Percentiles rank a stretch among this genome's conserved stretches.
These are phyloP conservation scores for Scheffersomyces quercinus DNA, from an alignment of 1,139 yeast genomes.

Conservation along the genomic window DNA sequence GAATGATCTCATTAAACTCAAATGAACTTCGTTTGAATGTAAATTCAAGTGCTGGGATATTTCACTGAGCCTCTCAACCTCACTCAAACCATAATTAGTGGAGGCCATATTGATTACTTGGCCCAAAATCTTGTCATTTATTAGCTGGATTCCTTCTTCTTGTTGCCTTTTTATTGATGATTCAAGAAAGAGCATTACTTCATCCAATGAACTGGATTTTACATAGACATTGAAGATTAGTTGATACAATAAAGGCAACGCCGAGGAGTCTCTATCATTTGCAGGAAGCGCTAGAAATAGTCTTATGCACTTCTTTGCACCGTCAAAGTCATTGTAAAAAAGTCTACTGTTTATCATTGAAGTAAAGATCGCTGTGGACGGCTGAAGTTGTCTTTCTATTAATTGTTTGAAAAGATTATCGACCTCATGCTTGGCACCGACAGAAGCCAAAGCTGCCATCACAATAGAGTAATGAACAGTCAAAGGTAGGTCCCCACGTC, in stretches of 20 bases:
- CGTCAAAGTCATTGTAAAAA: slow-evolving; percentile 44
- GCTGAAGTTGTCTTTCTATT: slow-evolving; percentile 45
- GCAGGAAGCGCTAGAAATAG: slow-evolving; percentile 11
- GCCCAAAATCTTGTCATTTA: slow-evolving; percentile 18
- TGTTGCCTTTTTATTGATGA: slow-evolving; percentile 26
- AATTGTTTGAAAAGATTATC: slow-evolving; percentile 53
- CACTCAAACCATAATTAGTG: slow-evolving; percentile 22
- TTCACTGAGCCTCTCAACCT: slow-evolving; percentile 21
- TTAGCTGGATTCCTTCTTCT: slow-evolving; percentile 13
- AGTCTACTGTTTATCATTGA: slow-evolving; percentile 52
- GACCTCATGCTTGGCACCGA: slow-evolving; percentile 58
- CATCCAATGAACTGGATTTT: slow-evolving; percentile 34
- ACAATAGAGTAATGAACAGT: slow-evolving; percentile 62
- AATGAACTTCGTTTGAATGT: slow-evolving; percentile 13
- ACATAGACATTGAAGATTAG: slow-evolving; percentile 42
- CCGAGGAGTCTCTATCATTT: slow-evolving; percentile 1
- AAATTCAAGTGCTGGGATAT: slow-evolving; percentile 21
- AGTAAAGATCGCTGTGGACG: slow-evolving; percentile 48
- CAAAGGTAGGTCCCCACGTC: slow-evolving; percentile 56
- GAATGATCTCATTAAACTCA: slow-evolving; percentile 26
- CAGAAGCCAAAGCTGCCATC: slow-evolving; percentile 59
- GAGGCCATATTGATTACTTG: slow-evolving; percentile 22
- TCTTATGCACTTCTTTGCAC: slow-evolving; percentile 30
- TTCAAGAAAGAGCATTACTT: slow-evolving; percentile 44
- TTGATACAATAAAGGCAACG: slow-evolving; percentile 29